Evolutionary conservation across 2,329 filamentous ascomycete genomes (phyloP).

Genomic region (Botrytis porri): DNA sequence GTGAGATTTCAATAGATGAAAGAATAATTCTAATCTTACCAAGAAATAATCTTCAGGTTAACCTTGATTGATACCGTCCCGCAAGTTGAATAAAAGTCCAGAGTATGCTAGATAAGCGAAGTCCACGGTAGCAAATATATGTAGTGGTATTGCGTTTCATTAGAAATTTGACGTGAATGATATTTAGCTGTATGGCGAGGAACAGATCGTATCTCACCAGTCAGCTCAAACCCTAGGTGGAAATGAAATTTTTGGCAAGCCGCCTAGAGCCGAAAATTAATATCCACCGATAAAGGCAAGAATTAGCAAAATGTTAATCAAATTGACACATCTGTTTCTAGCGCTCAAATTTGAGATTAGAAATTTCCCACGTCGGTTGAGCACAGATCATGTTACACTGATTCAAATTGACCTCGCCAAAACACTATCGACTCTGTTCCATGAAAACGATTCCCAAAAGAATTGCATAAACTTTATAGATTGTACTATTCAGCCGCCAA

Average conservation of each 20-base stretch:
- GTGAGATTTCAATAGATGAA: neutral
- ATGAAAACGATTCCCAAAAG: neutral
- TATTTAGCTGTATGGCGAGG: neutral
- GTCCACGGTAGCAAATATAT: neutral
- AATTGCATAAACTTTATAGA: neutral
- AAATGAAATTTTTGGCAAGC: neutral
- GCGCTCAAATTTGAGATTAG: too few relatives aligned
- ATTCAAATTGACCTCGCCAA: neutral
- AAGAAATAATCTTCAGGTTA: neutral
- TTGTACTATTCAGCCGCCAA: neutral
- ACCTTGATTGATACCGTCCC: neutral
- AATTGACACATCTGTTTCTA: neutral
- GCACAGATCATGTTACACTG: neutral
- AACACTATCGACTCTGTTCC: neutral
- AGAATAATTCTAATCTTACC: neutral
- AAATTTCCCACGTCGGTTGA: too few relatives aligned
- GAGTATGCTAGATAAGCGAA: neutral
- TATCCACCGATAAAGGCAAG: neutral
- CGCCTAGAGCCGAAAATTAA: neutral
- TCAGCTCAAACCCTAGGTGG: neutral
- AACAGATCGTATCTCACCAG: neutral
- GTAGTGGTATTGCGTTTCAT: neutral
- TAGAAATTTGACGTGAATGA: neutral
- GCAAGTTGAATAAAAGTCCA: neutral
- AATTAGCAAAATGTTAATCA: neutral